Evolutionary conservation across 2,329 filamentous ascomycete species (phyloP), one percentile per base, ranked within the genome.

Genomic region (Pseudonectria buxi): DNA sequence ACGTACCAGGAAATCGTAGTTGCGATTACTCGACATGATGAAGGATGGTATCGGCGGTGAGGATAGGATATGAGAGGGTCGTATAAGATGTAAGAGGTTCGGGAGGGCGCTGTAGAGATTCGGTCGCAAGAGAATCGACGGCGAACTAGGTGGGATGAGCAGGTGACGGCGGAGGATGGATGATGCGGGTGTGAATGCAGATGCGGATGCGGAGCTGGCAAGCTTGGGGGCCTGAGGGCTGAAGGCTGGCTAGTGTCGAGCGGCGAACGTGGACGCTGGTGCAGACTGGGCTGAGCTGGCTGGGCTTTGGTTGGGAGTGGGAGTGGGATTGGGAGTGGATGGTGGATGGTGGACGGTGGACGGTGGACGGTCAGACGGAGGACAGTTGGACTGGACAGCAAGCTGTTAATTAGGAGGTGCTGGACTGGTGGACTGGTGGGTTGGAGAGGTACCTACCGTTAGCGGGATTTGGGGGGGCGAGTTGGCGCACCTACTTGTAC

Each of bases 1-100:
- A 46, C 81, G 59, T 81, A 96, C 90, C 68, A 98, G 76, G 67
- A 96, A 96, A 67, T 98, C 92, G 69, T 98, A 98, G 74, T 98
- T 98, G 67, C 92, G 81, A 74, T 90, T 94, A 65, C 86, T 87
- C 57, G 92, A 89, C 92, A 98, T 98, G 54, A 59, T 73, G 64
- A 54, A 47, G 47, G 47, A 38, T 38, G 39, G 39, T 31, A 43
- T 30, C 29, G 46, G 35, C 36, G 36, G 34, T 26, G 38, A 43
- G 35, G 41, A 37, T 40, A n/a, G 41, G 35, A 36, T 39, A 10
- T 30, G 30, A 33, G 38, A 34, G 30, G 27, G 24, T 32, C 33
- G 34, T 34, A 24, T 32, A 26, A 36, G 34, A 40, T 28, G 30
- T 14, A 16, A 14, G 10, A 15, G 32, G 32, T 26, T 30, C 18